Evolutionary conservation across 2,329 filamentous ascomycete species (phyloP).

Genomic region (Coniochaeta hoffmannii): DNA sequence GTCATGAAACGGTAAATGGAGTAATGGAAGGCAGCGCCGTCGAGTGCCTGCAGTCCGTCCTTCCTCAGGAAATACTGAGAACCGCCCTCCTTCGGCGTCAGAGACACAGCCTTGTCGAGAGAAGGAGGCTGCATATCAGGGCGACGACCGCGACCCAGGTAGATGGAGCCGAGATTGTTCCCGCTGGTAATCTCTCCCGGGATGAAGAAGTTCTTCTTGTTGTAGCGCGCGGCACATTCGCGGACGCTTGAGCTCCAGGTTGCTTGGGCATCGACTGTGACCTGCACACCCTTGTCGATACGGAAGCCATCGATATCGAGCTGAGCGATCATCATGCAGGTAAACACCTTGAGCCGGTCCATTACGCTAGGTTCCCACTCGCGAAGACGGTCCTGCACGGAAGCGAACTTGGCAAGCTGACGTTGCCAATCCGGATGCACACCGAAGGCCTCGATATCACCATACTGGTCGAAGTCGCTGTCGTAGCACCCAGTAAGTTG

Average conservation of each 20-base stretch:
- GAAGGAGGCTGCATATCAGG: constrained; percentile 43
- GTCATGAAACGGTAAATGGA: constrained; percentile 54
- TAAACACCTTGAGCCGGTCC: constrained; percentile 50
- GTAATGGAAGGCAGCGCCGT: constrained; percentile 56
- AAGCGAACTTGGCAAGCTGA: constrained; percentile 59
- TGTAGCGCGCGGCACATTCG: constrained; percentile 44
- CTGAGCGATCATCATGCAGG: constrained; percentile 53
- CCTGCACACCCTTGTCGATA: constrained; percentile 60
- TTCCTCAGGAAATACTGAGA: constrained; percentile 43
- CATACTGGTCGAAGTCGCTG: constrained; percentile 58
- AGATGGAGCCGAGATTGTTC: constrained; percentile 52
- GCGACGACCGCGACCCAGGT: constrained; percentile 53
- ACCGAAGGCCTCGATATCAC: constrained; percentile 56
- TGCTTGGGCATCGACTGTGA: constrained; percentile 53
- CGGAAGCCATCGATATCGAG: constrained; percentile 61
- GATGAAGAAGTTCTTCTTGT: constrained; percentile 58
- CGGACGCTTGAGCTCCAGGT: constrained; percentile 50
- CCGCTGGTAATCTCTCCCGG: constrained; percentile 57
- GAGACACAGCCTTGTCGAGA: constrained; percentile 36
- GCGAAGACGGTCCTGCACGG: constrained; percentile 58
- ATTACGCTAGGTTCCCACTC: constrained; percentile 55
- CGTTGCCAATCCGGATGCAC: constrained; percentile 56
- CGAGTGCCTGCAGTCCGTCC: constrained; percentile 43
- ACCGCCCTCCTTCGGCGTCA: constrained; percentile 33
- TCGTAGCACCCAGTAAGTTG: constrained; percentile 48